Conservation (phyloP, 148 eudicot species). For the Rhododendron henanense region DNA sequence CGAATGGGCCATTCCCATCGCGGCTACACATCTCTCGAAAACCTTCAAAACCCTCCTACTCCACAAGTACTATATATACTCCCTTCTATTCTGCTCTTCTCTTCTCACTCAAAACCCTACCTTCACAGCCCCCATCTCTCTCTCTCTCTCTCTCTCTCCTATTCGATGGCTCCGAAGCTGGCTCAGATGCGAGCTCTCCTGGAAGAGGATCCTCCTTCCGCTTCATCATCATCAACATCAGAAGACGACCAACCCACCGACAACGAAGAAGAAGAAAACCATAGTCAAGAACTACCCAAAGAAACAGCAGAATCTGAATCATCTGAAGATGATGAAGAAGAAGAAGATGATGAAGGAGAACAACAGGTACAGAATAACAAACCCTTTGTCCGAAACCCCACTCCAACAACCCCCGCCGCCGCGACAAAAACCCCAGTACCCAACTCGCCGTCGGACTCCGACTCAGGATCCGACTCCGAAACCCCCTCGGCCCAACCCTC, state of each 20-base stretch:
- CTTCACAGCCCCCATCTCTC: neutral
- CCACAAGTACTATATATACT: too few relatives aligned
- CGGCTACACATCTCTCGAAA: too few relatives aligned
- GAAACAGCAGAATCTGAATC: conserved; percentile 1
- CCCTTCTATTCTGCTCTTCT: too few relatives aligned
- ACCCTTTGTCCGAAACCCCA: neutral
- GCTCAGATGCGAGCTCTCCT: conserved; percentile 26
- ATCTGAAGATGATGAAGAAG: neutral
- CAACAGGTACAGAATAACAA: neutral
- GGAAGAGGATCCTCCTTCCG: conserved; percentile 34
- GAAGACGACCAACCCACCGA: conserved; percentile 1
- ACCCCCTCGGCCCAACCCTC: conserved; percentile 17
- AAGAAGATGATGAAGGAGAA: conserved; percentile 42
- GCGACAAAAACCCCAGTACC: neutral
- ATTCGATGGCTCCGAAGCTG: conserved; percentile 28
- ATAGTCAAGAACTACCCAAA: neutral
- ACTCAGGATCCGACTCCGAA: conserved; percentile 20
- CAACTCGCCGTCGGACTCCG: neutral
- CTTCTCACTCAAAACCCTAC: neutral
- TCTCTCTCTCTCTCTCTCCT: conserved; percentile 19
- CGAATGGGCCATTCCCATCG: too few relatives aligned
- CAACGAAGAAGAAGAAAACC: conserved; percentile 12
- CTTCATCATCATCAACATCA: conserved; percentile 24
- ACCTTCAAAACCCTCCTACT: too few relatives aligned
- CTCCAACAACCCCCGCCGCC: neutral